Base-by-base conservation (phyloP, 2,329 filamentous ascomycete genomes). In the Taxawa tesnikishii region DNA sequence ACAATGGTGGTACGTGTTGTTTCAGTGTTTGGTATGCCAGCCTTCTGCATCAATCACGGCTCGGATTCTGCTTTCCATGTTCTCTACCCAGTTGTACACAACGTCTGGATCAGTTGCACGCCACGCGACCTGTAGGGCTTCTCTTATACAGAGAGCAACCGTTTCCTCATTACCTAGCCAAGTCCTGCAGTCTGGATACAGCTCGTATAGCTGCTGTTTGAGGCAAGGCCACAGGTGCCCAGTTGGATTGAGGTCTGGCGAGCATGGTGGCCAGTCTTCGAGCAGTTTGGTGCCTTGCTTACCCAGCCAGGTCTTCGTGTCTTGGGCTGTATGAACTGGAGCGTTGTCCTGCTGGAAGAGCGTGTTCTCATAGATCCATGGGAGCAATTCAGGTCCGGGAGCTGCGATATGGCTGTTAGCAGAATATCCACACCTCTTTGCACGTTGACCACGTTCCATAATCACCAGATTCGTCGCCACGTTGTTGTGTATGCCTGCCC, bases 171-270 rank as follows among this genome's bases (percentile, higher is more conserved):
- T 15, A 14, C 31, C 31, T 24, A 10, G 8, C 31, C 18, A 33
- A 12, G 29, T 10, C 29, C 29, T n/a, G 17, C 21, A 23, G 14
- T 33, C 26, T 17, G 11, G 26, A 33, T 23, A 33, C 2, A 33
- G 31, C 31, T 33, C 2, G 13, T 33, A 33, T 23, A 29, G 31
- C 9, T 9, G 8, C n/a, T 33, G 17, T 24, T 33, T 29, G 11
- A 33, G 31, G 7, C 28, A 25, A 15, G 17, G 31, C 31, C 12
- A 33, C 5, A 33, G 25, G 17, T 33, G 26, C 26, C 29, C 11
- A 29, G 29, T 29, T 29, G 15, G 18, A 24, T 33, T 29, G 4
- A 28, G 27, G 29, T 33, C 31, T 5, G 10, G 13, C 11, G 13
- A 23, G 17, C 25, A 33, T 24, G 14, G 31, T 3, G 18, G 31